Evolutionary conservation across 768 basidiomycete species (phyloP), one percentile per base, ranked within the genome.

Genomic region (Auricularia sp.): DNA sequence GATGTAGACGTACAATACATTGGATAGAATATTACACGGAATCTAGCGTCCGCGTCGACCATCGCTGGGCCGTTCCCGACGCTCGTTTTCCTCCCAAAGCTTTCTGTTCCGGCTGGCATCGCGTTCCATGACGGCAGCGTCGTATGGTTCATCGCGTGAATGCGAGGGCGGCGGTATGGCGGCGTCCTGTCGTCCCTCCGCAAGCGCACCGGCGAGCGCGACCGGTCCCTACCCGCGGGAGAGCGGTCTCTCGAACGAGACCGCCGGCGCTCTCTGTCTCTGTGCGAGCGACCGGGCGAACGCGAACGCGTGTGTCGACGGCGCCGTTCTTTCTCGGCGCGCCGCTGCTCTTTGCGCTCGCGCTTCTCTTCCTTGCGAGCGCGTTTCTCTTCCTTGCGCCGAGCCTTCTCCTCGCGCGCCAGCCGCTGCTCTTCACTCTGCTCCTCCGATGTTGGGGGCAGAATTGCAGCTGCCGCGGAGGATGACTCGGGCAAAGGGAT

Each of bases 301-400:
- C 63, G 66, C 51, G 24, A 29, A 7, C 36, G n/a, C 36, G 47
- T n/a, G 11, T 33, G 44, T 14, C 6, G 35, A 18, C 21, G 29
- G 1, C 14, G 35, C 21, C 61, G 39, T 21, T 58, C 54, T 33
- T 47, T 39, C 14, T 47, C n/a, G n/a, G 29, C 72, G 63, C 76
- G 77, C 64, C 76, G 77, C 68, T 78, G 76, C 69, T 85, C 84
- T 71, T 83, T 87, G 65, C 77, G 79, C 4, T 77, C 79, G n/a
- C 81, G 77, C 69, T 81, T 85, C 73, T 83, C 83, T 69, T 84
- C 86, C 71, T 83, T 88, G 64, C 68, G 70, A 64, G 62, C 65
- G 14, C 68, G 56, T 56, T 69, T 71, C 66, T 77, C 76, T 54
- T 76, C 75, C 65, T 74, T 77, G 65, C 75, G 72, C 3, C 66